A percentile compares a stretch with the other conserved stretches of the same genome.
Conservation (phyloP, 495 filamentous ascomycete species). For the Penicillium coffeae region DNA sequence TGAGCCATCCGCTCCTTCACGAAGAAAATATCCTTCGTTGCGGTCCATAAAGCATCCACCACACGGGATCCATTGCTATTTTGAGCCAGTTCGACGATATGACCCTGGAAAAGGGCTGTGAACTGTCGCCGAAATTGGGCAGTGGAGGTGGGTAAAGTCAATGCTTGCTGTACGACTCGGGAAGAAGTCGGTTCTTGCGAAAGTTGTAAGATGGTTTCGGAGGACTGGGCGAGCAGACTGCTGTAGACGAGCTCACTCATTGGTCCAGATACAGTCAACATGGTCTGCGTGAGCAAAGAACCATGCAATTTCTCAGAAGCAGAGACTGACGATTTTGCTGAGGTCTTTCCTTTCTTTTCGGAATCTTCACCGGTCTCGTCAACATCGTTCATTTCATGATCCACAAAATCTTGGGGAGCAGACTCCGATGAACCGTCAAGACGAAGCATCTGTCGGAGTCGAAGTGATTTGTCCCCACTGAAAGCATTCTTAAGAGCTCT, state of each 20-base stretch:
- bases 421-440: conserved; percentile 34
- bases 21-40: conserved; percentile 60
- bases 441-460: conserved; percentile 56
- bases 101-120: conserved; percentile 54
- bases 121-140: conserved; percentile 59
- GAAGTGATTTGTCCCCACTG: conserved; percentile 48
- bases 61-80: conserved; percentile 73
- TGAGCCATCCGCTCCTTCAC: conserved; percentile 64
- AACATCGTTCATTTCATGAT: conserved; percentile 29
- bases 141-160: conserved; percentile 54
- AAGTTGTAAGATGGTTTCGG: conserved; percentile 42
- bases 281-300: conserved; percentile 62
- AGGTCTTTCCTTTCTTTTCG: conserved; percentile 9
- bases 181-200: conserved; percentile 60
- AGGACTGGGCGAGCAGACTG: conserved; percentile 44
- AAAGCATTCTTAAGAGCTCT: conserved; percentile 57
- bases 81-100: conserved; percentile 61
- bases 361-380: conserved; percentile 35
- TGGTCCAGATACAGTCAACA: conserved; percentile 56
- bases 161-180: conserved; percentile 65
- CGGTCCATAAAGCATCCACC: conserved; percentile 70
- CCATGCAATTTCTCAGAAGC: conserved; percentile 55
- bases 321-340: conserved; percentile 10
- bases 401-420: conserved; percentile 6
- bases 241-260: conserved; percentile 56